These are phyloP conservation scores for Hypoxylon subgilvum DNA, from an alignment of 495 filamentous ascomycete genomes.

Conservation along the genomic window DNA sequence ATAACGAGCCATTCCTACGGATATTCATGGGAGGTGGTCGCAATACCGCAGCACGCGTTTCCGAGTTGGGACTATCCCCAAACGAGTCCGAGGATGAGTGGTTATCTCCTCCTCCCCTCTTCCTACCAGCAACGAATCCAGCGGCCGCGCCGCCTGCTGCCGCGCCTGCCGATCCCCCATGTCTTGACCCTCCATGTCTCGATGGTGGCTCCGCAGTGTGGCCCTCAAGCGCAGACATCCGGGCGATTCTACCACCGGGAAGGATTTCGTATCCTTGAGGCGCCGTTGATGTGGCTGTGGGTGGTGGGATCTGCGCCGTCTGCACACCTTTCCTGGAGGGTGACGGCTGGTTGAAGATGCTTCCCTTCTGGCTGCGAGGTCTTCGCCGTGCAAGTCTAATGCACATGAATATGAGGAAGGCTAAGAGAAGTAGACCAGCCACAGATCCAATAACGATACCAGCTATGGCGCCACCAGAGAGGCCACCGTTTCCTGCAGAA, in stretches of 20 bases:
- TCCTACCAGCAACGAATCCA: conserved; percentile 47
- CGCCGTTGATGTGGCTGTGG: conserved; percentile 44
- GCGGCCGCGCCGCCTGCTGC: conserved; percentile 49
- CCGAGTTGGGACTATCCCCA: conserved; percentile 78
- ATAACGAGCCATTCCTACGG: conserved; percentile 82
- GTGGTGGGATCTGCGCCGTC: conserved; percentile 42
- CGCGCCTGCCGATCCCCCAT: conserved; percentile 35
- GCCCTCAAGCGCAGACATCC: conserved; percentile 92
- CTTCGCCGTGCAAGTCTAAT: conserved; percentile 65
- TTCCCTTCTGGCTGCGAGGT: conserved; percentile 64
- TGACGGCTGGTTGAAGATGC: conserved; percentile 83
- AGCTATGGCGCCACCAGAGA: conserved; percentile 86
- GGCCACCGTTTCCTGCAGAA: conserved; percentile 47
- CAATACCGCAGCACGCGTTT: conserved; percentile 61
- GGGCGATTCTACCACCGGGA: conserved; percentile 86
- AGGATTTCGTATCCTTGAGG: conserved; percentile 73
- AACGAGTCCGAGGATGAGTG: conserved; percentile 82
- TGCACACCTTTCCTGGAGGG: conserved; percentile 67
- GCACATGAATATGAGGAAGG: conserved; percentile 65
- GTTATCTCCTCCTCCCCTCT: conserved; percentile 70
- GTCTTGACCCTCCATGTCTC: conserved; percentile 48
- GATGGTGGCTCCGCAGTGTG: conserved; percentile 66
- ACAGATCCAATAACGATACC: conserved; percentile 87
- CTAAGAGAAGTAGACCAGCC: conserved; percentile 70
- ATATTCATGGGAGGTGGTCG: conserved; percentile 65